Base-by-base conservation (phyloP, 2,329 filamentous ascomycete species). In the Neophaeococcomyces mojaviensis region DNA sequence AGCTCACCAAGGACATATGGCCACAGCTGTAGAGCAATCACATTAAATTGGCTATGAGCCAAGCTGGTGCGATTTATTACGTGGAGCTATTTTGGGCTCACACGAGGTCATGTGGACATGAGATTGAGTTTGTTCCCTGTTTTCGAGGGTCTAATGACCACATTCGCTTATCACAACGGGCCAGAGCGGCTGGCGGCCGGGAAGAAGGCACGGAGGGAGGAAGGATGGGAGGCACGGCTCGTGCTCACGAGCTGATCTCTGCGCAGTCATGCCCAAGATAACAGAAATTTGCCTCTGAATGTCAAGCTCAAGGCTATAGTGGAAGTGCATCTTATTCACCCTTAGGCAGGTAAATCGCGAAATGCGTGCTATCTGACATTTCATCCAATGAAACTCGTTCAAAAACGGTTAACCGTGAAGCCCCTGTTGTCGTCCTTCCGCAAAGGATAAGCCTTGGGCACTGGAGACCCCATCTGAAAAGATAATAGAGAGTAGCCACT, bases 81-180 rank as follows among this genome's bases (percentile, higher is more conserved):
- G 6, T n/a, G 13, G 39, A 20, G 39, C 15, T 31, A 41, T 15
- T 41, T 32, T 41, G 30, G 22, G 28, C 39, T 31, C 24, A 16
- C 16, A 32, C 8, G 18, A 13, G 24, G 39, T 41, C 39, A 41
- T 30, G 39, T 41, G 39, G 15, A 18, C 39, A 46, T 50, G 32
- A 48, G 20, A 34, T 22, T 20, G 9, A 34, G 19, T 44, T 26
- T 34, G 12, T n/a, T 22, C 12, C 20, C 8, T 6, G n/a, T 8
- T 26, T 30, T 12, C 8, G 20, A n/a, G n/a, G 32, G 20, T 15
- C 42, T 10, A 30, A 33, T 45, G 33, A 45, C 35, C 42, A 45
- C 15, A n/a, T 34, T 35, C 13, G 32, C n/a, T 16, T 43, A 20
- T 24, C 18, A 4, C 13, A 15, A 15, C 32, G 40, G 34, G 22